Conservation (phyloP, 2,329 filamentous ascomycete genomes). For the Cladophialophora psammophila region DNA sequence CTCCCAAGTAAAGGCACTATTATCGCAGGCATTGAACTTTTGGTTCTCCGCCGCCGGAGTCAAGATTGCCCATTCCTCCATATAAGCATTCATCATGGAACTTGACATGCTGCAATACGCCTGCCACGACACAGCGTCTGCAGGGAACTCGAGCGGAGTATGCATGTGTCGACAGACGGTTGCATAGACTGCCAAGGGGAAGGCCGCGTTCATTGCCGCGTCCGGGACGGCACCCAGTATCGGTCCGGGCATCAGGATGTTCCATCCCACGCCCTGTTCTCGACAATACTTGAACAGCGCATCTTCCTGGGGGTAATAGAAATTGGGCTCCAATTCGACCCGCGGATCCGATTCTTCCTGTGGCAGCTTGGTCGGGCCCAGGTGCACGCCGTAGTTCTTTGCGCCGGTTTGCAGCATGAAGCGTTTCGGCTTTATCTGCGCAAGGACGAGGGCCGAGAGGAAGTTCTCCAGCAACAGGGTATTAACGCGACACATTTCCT, state of each 20-base stretch:
- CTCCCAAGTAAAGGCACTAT: slow-evolving; percentile 55
- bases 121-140: slow-evolving; percentile 55
- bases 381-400: slow-evolving; percentile 61
- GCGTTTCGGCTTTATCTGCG: slow-evolving; percentile 53
- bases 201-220: slow-evolving; percentile 58
- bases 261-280: slow-evolving; percentile 52
- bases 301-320: slow-evolving; percentile 64
- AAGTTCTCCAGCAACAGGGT: slow-evolving; percentile 57
- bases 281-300: slow-evolving; percentile 53
- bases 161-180: slow-evolving; percentile 53
- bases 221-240: slow-evolving; percentile 60
- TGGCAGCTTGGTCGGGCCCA: slow-evolving; percentile 54
- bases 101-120: slow-evolving; percentile 50
- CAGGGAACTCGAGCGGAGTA: slow-evolving; percentile 53
- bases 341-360: slow-evolving; percentile 57
- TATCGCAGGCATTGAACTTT: slow-evolving; percentile 59
- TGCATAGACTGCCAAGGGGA: slow-evolving; percentile 59
- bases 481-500: slow-evolving; percentile 60
- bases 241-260: slow-evolving; percentile 54
- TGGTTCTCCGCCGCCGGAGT: slow-evolving; percentile 51
- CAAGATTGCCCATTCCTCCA: slow-evolving; percentile 59
- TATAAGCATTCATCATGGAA: slow-evolving; percentile 57
- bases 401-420: slow-evolving; percentile 61
- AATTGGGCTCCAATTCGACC: slow-evolving; percentile 57
- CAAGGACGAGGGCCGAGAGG: slow-evolving; percentile 51